Evolutionary conservation across 2,329 filamentous ascomycete species (phyloP), one percentile per base, ranked within the genome.

Genomic region (Chaetothyriales sp.): DNA sequence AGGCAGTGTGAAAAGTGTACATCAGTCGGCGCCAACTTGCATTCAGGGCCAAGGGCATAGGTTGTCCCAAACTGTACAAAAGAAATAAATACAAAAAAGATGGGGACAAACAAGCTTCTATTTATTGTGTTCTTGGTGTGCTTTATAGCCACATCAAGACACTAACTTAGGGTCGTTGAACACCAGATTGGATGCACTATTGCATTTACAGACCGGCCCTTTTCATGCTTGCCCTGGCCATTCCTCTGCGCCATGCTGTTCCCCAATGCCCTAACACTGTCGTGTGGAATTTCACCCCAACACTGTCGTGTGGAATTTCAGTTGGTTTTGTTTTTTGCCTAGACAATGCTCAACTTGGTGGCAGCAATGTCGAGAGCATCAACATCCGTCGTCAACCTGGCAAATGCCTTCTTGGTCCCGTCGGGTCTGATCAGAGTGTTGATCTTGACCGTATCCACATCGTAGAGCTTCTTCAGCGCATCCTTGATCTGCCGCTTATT

Each of bases 401-500:
- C 89, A 70, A 92, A 98, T 59, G 92, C 92, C 86, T 98, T 98
- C 88, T 98, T 98, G 69, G 83, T 81, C 68, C 92, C 92, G 70
- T 98, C 89, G 61, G 92, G 92, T 73, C 89, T 50, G 79, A 98
- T 89, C 65, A 98, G 82, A 65, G 92, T 98, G 84, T 98, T 98
- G 80, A 98, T 89, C 86, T 97, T 97, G 77, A 97, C 78, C 65
- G 82, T 86, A 70, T 95, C 90, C 63, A 98, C 92, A 73, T 97
- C 92, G 75, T 98, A 98, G 64, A 97, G 85, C 84, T 92, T 95
- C 89, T 97, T 98, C 64, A 98, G 78, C 60, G 90, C 86, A 67
- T 82, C 79, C 82, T 95, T 95, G 78, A 98, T 98, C 80, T 98
- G 92, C 71, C 89, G 83, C 87, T 98, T 98, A 84, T 98, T 98